Conservation (phyloP, 2,329 filamentous ascomycete species). For the Thelonectria discophora region DNA sequence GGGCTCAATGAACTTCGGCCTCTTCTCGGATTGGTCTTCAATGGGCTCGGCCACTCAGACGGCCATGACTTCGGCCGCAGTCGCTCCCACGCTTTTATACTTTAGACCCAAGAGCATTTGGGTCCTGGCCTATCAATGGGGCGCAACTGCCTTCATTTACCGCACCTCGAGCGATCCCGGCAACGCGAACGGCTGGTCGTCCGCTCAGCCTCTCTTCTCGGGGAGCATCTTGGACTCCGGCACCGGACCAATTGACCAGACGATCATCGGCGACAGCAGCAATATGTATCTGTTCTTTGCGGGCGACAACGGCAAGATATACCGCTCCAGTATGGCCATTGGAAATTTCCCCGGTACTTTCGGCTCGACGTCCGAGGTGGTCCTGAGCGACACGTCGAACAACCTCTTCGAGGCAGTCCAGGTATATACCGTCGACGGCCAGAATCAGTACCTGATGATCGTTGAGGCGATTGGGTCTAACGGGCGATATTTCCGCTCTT, state of each 20-base stretch:
- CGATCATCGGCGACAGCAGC: constrained; percentile 66
- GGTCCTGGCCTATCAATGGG: constrained; percentile 75
- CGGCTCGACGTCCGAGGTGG: constrained; percentile 57
- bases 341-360: constrained; percentile 69
- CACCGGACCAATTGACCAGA: constrained; percentile 70
- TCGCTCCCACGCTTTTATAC: constrained; percentile 71
- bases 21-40: constrained; percentile 62
- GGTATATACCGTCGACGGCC: constrained; percentile 67
- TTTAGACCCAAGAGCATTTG: constrained; percentile 69
- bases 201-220: constrained; percentile 62
- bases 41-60: constrained; percentile 63
- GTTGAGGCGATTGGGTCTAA: constrained; percentile 67
- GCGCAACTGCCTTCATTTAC: constrained; percentile 67
- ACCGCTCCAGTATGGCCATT: constrained; percentile 70
- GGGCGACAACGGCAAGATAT: constrained; percentile 73
- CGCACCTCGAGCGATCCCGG: constrained; percentile 66
- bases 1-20: constrained; percentile 67
- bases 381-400: constrained; percentile 62
- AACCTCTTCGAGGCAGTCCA: constrained; percentile 74
- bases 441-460: constrained; percentile 71
- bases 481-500: constrained; percentile 73
- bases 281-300: constrained; percentile 75
- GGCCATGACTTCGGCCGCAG: constrained; percentile 54
- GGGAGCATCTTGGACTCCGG: constrained; percentile 60
- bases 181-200: constrained; percentile 65